Base-by-base conservation (phyloP, 805 yeast species). In the Suhomyces canberraensis region DNA sequence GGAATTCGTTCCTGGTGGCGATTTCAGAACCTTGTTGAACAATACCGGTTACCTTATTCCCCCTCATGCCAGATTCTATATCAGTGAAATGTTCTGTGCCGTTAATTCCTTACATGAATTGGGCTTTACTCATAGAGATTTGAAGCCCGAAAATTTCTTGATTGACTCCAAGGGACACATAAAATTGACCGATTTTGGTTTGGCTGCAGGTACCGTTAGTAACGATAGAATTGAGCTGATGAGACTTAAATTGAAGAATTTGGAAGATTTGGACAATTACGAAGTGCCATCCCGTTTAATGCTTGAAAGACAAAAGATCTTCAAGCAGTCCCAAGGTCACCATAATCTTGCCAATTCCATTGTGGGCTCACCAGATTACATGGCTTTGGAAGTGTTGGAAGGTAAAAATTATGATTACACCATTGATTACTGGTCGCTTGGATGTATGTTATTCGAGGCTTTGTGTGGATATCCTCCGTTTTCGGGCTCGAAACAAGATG, bases 1-100 rank as follows among this genome's bases (percentile, higher is more conserved):
- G 99, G 98, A 93, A 60, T 93, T 86, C 61, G 98, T 93, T n/a
- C 97, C 99, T 7, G 99, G 99, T 41, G 99, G 99, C 36, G 99
- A 93, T 58, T 93, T 87, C 69, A 81, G 99, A 56, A 93, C 98
- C 0, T 66, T 93, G 42, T 75, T 93, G 46, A 90, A 89, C 60
- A 91, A 90, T 58, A 91, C 98, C 4, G 96, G 96, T 24, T 85
- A 84, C 40, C 69, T 93, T 48, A 85, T 87, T 42, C 95, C 98
- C 2, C 89, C 95, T 3, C 98, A 93, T 56, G 95, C 98, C 0
- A 76, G 98, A 41, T 93, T 93, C 65, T 93, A 93, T 59, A 77
- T 93, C 46, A 80, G 91, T 44, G 98, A 93, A 63, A 93, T 93
- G 99, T 91, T 93, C 62, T 81, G 89, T 31, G 86, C 98, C 1